These are phyloP conservation scores for Myriosclerotinia scirpicola DNA, from an alignment of 2,329 filamentous ascomycete genomes.

Conservation along the genomic window DNA sequence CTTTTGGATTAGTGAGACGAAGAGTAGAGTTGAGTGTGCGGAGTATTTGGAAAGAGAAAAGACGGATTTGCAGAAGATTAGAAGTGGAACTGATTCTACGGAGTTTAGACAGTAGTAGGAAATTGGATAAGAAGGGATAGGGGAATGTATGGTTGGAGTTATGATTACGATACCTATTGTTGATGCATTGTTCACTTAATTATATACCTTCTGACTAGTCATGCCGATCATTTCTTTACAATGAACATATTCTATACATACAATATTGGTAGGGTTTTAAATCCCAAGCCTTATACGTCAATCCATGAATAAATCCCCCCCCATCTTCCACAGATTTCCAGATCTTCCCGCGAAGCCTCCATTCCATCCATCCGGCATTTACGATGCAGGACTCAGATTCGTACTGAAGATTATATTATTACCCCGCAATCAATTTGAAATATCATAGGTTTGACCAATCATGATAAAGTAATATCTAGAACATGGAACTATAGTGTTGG, in stretches of 20 bases:
- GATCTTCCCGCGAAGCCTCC: slow-evolving; percentile 1
- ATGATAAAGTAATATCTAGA: background rate
- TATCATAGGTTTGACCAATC: background rate
- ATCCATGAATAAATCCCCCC: background rate
- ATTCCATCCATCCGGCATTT: background rate
- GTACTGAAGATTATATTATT: background rate
- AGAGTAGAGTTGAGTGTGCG: slow-evolving; percentile 38
- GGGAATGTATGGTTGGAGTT: background rate
- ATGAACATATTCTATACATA: background rate
- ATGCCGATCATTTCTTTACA: background rate
- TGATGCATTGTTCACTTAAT: background rate
- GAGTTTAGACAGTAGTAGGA: background rate
- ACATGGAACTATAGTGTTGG: slow-evolving; percentile 1
- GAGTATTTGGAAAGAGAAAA: slow-evolving; percentile 37
- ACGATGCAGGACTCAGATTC: background rate
- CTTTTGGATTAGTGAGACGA: slow-evolving; percentile 38
- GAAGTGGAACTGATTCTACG: background rate
- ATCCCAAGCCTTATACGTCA: background rate
- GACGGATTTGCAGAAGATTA: slow-evolving; percentile 32
- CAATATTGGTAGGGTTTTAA: background rate
- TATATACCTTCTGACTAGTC: background rate
- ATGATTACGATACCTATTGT: slow-evolving; percentile 2
- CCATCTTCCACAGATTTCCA: background rate
- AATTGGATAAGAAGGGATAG: background rate
- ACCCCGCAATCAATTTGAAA: slow-evolving; percentile 7